These are phyloP conservation scores for Saccharomycopsis fermentans DNA, from an alignment of 805 yeast genomes.

Conservation along the genomic window DNA sequence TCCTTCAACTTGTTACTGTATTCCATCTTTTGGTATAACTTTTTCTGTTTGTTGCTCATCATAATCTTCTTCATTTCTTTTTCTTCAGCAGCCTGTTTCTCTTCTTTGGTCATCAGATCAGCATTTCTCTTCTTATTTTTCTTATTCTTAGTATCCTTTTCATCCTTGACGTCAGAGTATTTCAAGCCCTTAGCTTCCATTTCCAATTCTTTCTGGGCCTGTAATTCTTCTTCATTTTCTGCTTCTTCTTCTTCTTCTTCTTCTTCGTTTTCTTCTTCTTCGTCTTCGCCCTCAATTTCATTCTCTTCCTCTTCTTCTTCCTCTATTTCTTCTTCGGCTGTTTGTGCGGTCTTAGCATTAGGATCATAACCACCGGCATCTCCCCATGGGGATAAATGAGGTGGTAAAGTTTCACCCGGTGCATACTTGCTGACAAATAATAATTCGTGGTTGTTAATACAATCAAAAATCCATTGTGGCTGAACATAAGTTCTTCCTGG, in stretches of 20 bases:
- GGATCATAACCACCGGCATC: conserved; percentile 90
- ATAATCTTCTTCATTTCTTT: conserved; percentile 88
- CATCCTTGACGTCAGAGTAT: conserved; percentile 42
- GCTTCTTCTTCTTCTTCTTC: conserved; percentile 38
- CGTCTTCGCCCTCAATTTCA: conserved; percentile 45
- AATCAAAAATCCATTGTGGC: conserved; percentile 97
- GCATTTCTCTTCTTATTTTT: conserved; percentile 29
- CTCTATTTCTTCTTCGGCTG: conserved; percentile 34
- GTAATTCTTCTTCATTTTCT: conserved; percentile 45
- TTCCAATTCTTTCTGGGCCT: conserved; percentile 74
- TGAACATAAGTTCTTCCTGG: conserved; percentile 91
- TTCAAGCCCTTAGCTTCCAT: conserved; percentile 83
- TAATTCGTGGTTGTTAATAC: conserved; percentile 66
- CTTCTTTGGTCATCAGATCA: conserved; percentile 30
- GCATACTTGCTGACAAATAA: conserved; percentile 74
- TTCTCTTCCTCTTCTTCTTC: conserved; percentile 39
- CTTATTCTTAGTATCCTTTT: conserved; percentile 27
- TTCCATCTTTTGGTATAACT: conserved; percentile 90
- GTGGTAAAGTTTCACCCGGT: conserved; percentile 93
- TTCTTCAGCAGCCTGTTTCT: conserved; percentile 58
- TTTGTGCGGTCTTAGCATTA: conserved; percentile 38
- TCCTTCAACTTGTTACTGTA: conserved; percentile 75
- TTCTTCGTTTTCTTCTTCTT: conserved; percentile 40
- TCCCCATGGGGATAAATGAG: conserved; percentile 98
- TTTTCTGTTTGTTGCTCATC: conserved; percentile 97